Evolutionary conservation across 176 grass and related monocot genomes (phyloP), one percentile per base, ranked within the genome.

Genomic region (Avena eriantha): DNA sequence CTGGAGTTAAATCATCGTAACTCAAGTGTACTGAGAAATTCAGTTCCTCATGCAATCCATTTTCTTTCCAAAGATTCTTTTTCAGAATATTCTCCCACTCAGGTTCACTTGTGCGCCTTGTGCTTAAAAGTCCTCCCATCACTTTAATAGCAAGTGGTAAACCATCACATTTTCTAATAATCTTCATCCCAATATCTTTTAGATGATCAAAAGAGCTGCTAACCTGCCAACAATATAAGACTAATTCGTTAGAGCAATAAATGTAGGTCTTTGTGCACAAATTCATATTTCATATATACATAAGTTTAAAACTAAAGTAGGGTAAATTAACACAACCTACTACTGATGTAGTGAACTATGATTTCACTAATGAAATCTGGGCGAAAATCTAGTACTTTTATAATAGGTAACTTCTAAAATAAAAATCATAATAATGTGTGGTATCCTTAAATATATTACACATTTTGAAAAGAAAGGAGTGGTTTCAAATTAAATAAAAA

Each of bases 141-240:
- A 72, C 36, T 72, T 72, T 72, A 72, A 72, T 72, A 14, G 69
- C 69, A 13, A 72, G 69, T 46, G 69, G 69, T 46, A 72, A 46
- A 41, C 69, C 39, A 72, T 46, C 69, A 72, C 69, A 72, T 72
- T 45, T 72, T 13, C 2, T 2, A 4, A 80, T 5, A 63, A 86
- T 86, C 2, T 49, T 5, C 12, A 61, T 63, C 18, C 77, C 85
- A 1, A 39, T 18, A 9, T 48, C 29, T 51, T 73, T 87, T 2
- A 87, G 77, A 1, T 35, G 1, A 2, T 81, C 29, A 54, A 67
- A 72, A 72, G 4, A 4, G 6, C 19, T 72, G 41, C 19, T 2
- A 43, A 46, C 69, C 69, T 72, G 69, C 19, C 4, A 72, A 72
- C 19, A 72, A 7, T 45, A 22, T 14, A 14, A 12, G 19, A 45